phyloP scores from a whole-genome alignment of 1,139 yeast genomes.

The Lodderomyces metapsilosis region DNA sequence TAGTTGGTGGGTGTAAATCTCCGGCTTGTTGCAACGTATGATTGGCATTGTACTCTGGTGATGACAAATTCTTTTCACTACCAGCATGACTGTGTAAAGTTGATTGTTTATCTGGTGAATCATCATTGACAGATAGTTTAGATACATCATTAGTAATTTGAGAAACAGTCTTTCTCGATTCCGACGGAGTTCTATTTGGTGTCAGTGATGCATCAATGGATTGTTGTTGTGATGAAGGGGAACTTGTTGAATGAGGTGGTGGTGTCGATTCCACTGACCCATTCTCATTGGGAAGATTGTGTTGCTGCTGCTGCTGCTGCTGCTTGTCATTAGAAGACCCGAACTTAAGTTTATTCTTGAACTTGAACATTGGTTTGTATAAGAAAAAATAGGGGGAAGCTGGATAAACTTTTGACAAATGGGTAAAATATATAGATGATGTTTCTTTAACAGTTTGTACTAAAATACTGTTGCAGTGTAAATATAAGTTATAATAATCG shows the following conservation, averaged over 20 bases:
- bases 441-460: too few relatives aligned
- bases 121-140: conserved; percentile 24
- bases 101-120: conserved; percentile 7
- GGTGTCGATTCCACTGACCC: conserved; percentile 5
- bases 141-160: conserved; percentile 27
- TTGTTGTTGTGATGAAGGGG: conserved; percentile 4
- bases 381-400: too few relatives aligned
- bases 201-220: conserved; percentile 9
- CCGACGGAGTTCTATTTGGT: conserved; percentile 25
- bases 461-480: too few relatives aligned
- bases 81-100: conserved; percentile 3
- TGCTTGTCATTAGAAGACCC: conserved; percentile 26
- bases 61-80: conserved; percentile 3
- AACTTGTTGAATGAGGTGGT: conserved; percentile 13
- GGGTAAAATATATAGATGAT: too few relatives aligned
- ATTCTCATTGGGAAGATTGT: too few relatives aligned
- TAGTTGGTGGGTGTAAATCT: conserved; percentile 9
- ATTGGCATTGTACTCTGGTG: not conserved
- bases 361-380: conserved; percentile 33
- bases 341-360: conserved; percentile 48
- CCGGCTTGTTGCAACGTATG: conserved; percentile 4
- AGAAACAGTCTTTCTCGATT: conserved; percentile 26
- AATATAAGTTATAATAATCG: too few relatives aligned
- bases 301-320: conserved; percentile 14
- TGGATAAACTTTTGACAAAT: too few relatives aligned